Evolutionary conservation across 768 basidiomycete species (phyloP).

Genomic region (Coprinellus aureogranulatus): DNA sequence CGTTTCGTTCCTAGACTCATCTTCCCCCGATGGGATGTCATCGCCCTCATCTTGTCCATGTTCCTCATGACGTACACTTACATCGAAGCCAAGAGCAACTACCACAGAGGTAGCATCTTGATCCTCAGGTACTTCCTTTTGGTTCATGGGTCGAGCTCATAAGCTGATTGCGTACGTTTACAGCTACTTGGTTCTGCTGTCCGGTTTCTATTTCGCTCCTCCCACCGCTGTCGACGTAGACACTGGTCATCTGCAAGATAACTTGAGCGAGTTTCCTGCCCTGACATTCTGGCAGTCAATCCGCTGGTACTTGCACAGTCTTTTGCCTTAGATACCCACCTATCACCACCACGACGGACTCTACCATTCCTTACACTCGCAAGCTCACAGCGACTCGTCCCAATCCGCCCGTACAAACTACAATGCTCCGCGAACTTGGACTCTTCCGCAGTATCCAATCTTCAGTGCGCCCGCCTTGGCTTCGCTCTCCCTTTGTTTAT

Average conservation of each 20-base stretch:
- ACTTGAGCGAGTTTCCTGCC: constrained; percentile 33
- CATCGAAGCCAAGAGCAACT: constrained; percentile 98
- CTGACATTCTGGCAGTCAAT: constrained; percentile 38
- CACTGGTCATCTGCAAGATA: constrained; percentile 25
- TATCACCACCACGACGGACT: constrained; percentile 13
- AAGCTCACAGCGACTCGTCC: too few relatives aligned
- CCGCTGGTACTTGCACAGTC: constrained; percentile 33
- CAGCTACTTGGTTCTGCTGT: constrained; percentile 87
- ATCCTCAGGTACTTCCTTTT: constrained; percentile 67
- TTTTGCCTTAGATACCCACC: constrained; percentile 20
- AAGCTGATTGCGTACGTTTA: constrained; percentile 8
- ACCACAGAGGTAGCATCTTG: constrained; percentile 94
- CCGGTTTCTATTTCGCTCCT: constrained; percentile 95
- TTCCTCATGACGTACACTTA: constrained; percentile 98
- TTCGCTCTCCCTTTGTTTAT: background rate
- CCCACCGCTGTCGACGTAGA: constrained; percentile 37
- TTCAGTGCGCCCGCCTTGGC: background rate
- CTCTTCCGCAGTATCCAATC: background rate
- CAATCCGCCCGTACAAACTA: background rate
- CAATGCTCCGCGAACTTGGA: background rate
- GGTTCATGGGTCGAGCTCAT: too few relatives aligned
- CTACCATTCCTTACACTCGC: background rate
- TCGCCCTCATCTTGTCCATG: constrained; percentile 91
- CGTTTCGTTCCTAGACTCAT: constrained; percentile 61
- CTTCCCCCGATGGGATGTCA: constrained; percentile 97